A percentile compares a stretch with the other conserved stretches of the same genome.
phyloP scores from a whole-genome alignment of 108 stramenopile species.

The Discostella stelligeroides region DNA sequence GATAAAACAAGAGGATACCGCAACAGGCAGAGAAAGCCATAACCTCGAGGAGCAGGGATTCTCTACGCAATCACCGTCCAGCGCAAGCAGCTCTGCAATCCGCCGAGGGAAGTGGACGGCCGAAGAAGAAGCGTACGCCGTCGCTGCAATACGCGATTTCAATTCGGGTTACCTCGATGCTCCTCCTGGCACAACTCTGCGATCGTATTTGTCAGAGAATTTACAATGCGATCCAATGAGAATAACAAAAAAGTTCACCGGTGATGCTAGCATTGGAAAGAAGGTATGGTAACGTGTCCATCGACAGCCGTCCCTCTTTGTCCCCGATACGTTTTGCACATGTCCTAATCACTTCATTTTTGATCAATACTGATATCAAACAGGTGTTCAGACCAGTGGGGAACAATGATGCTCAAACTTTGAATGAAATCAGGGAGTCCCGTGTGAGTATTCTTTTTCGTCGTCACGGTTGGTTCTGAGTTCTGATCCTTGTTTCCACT shows the following conservation, averaged over 20 bases:
- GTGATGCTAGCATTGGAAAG: constrained; percentile 94
- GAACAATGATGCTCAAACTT: constrained; percentile 55
- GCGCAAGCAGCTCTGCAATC: constrained; percentile 27
- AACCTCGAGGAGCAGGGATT: too few species aligned
- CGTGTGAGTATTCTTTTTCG: constrained; percentile 55
- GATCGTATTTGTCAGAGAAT: constrained; percentile 93
- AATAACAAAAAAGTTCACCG: constrained; percentile 99
- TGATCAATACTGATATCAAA: background rate
- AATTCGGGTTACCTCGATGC: constrained; percentile 92
- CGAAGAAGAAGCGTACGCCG: constrained; percentile 96
- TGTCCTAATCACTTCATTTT: background rate
- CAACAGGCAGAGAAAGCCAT: too few species aligned
- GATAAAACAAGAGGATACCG: too few species aligned
- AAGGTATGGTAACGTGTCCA: constrained; percentile 25
- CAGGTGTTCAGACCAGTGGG: constrained; percentile 82
- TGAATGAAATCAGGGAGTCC: constrained; percentile 64
- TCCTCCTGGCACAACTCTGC: constrained; percentile 93
- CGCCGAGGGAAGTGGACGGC: constrained; percentile 93
- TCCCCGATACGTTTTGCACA: background rate
- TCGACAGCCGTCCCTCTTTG: constrained; percentile 18
- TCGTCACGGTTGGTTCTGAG: background rate
- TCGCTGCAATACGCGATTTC: constrained; percentile 92
- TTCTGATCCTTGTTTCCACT: constrained; percentile 10
- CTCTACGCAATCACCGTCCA: background rate
- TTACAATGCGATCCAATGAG: constrained; percentile 99